These are phyloP conservation scores for Juncus effusus DNA, from an alignment of 176 grass and related monocot genomes.

Conservation along the genomic window DNA sequence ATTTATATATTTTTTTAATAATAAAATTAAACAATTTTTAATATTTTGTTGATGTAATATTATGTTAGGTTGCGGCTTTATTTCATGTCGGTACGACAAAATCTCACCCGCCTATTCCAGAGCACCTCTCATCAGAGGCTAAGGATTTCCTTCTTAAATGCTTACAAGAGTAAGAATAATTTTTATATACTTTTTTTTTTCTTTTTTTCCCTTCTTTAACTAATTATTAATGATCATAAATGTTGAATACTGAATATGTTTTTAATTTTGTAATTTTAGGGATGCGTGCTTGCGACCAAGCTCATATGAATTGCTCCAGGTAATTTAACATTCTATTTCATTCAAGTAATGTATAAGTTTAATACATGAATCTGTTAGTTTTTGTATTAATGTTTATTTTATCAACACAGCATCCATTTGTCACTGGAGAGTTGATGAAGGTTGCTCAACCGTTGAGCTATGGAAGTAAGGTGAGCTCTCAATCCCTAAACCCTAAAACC, in stretches of 20 bases:
- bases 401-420: constrained; percentile 82
- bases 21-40: no score
- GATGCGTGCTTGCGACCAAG: constrained; percentile 61
- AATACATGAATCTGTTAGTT: no score
- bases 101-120: constrained; percentile 96
- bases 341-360: neutral
- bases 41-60: constrained; percentile 5
- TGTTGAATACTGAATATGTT: constrained; percentile 24
- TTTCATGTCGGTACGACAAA: constrained; percentile 99
- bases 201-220: constrained; percentile 20
- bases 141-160: constrained; percentile 99
- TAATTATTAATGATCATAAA: constrained; percentile 24
- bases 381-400: constrained; percentile 31
- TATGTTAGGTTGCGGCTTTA: constrained; percentile 79
- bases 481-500: constrained; percentile 13
- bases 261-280: constrained; percentile 34
- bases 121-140: constrained; percentile 80
- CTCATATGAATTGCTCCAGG: constrained; percentile 65
- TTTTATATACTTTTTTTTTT: constrained; percentile 20
- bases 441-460: constrained; percentile 33
- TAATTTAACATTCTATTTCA: constrained; percentile 23
- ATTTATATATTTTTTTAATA: neutral
- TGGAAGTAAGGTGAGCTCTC: constrained; percentile 41
- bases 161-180: constrained; percentile 77
- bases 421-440: constrained; percentile 59